Percentiles rank a stretch among this genome's conserved stretches.
phyloP scores from a whole-genome alignment of 345 rosid genomes.

The Gossypium ekmanianum region DNA sequence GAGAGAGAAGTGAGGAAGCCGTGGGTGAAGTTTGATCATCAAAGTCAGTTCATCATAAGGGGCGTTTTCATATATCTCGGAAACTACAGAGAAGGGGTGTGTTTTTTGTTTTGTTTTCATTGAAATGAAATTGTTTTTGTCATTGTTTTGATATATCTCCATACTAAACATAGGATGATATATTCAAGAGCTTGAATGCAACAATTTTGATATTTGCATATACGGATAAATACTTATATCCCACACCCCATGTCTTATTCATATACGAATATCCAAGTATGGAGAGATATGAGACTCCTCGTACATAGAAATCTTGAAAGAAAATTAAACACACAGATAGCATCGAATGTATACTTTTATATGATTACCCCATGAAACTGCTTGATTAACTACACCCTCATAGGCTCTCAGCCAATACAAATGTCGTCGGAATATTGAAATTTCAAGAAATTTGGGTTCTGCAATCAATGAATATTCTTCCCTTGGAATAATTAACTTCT shows the following conservation, averaged over 20 bases:
- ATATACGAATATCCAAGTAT: no score
- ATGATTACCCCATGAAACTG: no score
- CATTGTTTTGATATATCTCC: no score
- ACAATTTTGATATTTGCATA: conserved; percentile 2
- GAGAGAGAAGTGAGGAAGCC: conserved; percentile 38
- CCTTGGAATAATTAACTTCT: neutral
- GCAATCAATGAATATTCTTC: conserved; percentile 5
- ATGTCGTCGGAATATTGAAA: neutral
- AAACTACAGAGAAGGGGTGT: neutral
- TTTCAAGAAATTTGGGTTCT: neutral
- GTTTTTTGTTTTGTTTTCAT: neutral
- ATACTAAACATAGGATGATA: neutral
- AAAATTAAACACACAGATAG: no score
- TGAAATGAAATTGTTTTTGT: neutral
- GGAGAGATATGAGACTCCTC: no score
- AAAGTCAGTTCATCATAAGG: neutral
- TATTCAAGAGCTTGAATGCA: conserved; percentile 3
- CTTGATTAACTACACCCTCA: no score
- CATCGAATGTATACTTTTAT: no score
- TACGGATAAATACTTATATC: no score
- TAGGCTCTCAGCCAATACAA: no score
- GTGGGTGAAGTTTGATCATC: conserved; percentile 25
- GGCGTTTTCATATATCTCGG: neutral
- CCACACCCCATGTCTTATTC: no score
- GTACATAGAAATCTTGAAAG: no score